Percentiles rank a stretch among this genome's conserved stretches.
These are phyloP conservation scores for Euphorbia peplus DNA, from an alignment of 345 rosid genomes.

Conservation along the genomic window DNA sequence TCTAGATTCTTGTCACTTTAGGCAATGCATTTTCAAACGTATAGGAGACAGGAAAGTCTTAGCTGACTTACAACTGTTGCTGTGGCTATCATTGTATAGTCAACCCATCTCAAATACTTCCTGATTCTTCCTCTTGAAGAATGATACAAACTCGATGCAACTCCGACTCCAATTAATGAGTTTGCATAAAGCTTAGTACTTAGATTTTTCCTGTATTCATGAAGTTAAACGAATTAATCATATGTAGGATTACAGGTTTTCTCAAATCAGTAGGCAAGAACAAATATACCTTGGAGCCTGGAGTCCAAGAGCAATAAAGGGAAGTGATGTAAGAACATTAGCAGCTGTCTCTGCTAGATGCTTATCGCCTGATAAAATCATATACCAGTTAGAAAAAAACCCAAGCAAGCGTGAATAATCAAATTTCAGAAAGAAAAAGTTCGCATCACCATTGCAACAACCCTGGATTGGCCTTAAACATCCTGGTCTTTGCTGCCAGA, in stretches of 20 bases:
- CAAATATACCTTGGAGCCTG: slow-evolving; percentile 77
- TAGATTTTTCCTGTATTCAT: slow-evolving; percentile 56
- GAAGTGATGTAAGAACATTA: slow-evolving; percentile 87
- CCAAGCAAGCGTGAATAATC: background rate
- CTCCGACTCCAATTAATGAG: slow-evolving; percentile 91
- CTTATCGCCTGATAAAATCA: slow-evolving; percentile 56
- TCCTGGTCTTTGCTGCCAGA: slow-evolving; percentile 93
- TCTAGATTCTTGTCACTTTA: background rate
- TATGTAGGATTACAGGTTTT: background rate
- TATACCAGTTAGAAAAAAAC: slow-evolving; percentile 5
- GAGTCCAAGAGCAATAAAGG: slow-evolving; percentile 79
- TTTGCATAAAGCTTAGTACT: slow-evolving; percentile 78
- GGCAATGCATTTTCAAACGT: background rate
- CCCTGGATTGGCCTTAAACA: slow-evolving; percentile 75
- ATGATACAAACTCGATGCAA: slow-evolving; percentile 84
- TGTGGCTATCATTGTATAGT: slow-evolving; percentile 91
- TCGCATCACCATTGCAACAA: slow-evolving; percentile 48
- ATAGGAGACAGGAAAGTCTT: background rate
- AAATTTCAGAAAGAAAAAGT: background rate
- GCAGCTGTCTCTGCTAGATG: slow-evolving; percentile 62
- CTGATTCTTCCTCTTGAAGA: slow-evolving; percentile 75
- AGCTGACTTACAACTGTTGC: slow-evolving; percentile 59
- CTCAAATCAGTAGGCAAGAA: background rate
- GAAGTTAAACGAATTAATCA: slow-evolving; percentile 11
- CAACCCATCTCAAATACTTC: slow-evolving; percentile 82